phyloP scores from a whole-genome alignment of 345 rosid species.

The Pseudoturritis turrita region DNA sequence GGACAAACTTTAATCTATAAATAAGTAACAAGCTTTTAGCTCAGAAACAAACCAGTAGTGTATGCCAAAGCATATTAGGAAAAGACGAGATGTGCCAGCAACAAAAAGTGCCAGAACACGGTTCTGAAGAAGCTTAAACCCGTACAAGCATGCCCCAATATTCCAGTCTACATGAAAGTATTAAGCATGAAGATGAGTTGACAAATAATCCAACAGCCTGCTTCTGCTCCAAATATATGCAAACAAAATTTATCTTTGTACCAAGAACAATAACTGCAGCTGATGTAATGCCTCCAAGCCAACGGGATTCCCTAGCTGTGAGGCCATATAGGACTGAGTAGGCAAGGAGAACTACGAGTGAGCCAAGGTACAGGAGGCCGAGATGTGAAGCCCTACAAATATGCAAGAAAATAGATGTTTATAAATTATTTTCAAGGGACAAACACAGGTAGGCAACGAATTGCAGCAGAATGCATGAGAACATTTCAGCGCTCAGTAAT shows the following conservation, averaged over 20 bases:
- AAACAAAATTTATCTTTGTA: conserved; percentile 29
- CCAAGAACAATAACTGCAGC: conserved; percentile 95
- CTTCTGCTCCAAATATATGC: conserved; percentile 7
- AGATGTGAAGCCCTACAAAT: conserved; percentile 89
- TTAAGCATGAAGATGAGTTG: conserved; percentile 16
- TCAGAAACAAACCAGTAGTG: conserved; percentile 84
- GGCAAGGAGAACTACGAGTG: conserved; percentile 81
- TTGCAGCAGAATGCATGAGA: conserved; percentile 7
- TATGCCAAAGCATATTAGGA: conserved; percentile 97
- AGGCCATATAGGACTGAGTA: conserved; percentile 91
- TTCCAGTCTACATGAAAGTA: conserved; percentile 78
- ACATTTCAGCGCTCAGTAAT: background rate
- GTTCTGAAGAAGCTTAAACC: conserved; percentile 84
- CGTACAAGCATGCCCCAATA: conserved; percentile 97
- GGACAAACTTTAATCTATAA: conserved; percentile 9
- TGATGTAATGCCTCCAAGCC: conserved; percentile 98
- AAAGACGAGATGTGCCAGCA: conserved; percentile 85
- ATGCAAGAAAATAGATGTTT: background rate
- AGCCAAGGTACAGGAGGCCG: conserved; percentile 82
- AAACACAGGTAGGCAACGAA: background rate
- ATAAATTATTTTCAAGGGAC: background rate
- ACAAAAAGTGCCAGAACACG: conserved; percentile 90
- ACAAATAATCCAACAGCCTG: background rate
- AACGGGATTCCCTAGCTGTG: conserved; percentile 85
- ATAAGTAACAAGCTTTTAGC: conserved; percentile 2